These are phyloP conservation scores for Pseudopithomyces chartarum DNA, from an alignment of 2,329 filamentous ascomycete genomes.

Conservation along the genomic window DNA sequence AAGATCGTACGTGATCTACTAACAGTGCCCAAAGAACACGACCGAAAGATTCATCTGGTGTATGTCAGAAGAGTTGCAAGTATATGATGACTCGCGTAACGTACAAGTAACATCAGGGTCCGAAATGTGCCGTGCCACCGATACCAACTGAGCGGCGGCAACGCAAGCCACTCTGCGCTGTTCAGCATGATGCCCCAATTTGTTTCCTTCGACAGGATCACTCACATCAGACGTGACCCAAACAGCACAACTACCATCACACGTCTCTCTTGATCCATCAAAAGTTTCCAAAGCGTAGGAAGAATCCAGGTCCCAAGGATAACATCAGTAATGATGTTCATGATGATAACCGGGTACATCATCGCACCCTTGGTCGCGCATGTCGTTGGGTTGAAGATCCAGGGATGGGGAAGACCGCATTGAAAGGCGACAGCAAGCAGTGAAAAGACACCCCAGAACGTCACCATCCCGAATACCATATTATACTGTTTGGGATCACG, in stretches of 20 bases:
- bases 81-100: background rate
- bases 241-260: conserved; percentile 12
- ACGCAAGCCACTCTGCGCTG: conserved; percentile 10
- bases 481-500: conserved; percentile 9
- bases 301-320: conserved; percentile 29
- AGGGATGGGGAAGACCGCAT: conserved; percentile 22
- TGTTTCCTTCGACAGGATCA: background rate
- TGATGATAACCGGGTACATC: conserved; percentile 20
- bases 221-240: conserved; percentile 11
- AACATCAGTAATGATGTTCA: conserved; percentile 29
- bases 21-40: conserved; percentile 14
- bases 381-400: conserved; percentile 11
- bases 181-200: background rate
- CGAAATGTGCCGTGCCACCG: conserved; percentile 6
- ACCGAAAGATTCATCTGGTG: conserved; percentile 8
- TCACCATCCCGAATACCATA: conserved; percentile 14
- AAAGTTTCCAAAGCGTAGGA: conserved; percentile 16
- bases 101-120: conserved; percentile 13
- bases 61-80: background rate
- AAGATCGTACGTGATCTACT: background rate
- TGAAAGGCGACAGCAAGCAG: conserved; percentile 20
- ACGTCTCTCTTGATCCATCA: conserved; percentile 9
- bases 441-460: conserved; percentile 16
- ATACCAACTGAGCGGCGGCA: conserved; percentile 7
- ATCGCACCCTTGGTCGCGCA: conserved; percentile 22